Conservation (phyloP, 257 asterid genomes). For the Oldenlandia corymbosa region DNA sequence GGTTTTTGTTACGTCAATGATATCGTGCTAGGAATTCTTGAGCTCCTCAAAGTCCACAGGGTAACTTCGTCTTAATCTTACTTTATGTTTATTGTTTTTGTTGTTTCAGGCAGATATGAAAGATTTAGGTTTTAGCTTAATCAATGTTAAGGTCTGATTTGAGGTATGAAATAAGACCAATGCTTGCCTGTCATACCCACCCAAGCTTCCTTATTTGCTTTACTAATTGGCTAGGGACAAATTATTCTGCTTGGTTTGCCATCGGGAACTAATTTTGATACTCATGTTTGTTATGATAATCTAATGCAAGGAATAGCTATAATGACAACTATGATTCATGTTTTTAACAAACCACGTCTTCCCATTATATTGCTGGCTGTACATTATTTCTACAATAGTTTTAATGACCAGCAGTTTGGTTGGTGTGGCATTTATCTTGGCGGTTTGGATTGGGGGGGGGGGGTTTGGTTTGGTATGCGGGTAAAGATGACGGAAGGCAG, state of each 20-base stretch:
- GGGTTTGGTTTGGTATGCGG: too few species aligned
- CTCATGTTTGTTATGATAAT: background rate
- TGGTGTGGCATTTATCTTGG: background rate
- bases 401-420: background rate
- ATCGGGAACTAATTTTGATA: background rate
- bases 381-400: background rate
- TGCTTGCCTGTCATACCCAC: background rate
- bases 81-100: background rate
- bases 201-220: background rate
- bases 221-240: background rate
- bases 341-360: background rate
- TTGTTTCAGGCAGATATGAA: background rate
- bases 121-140: background rate
- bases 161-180: too few species aligned
- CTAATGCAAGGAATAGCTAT: background rate
- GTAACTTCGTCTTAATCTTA: constrained; percentile 23
- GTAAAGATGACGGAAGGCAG: background rate
- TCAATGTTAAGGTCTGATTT: too few species aligned
- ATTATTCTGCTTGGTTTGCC: background rate
- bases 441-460: too few species aligned
- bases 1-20: constrained; percentile 83
- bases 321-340: background rate
- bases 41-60: constrained; percentile 66
- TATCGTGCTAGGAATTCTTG: constrained; percentile 73
- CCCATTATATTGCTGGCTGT: background rate